Conservation (phyloP, 2,329 filamentous ascomycete genomes). For the Parafenestella ontariensis region DNA sequence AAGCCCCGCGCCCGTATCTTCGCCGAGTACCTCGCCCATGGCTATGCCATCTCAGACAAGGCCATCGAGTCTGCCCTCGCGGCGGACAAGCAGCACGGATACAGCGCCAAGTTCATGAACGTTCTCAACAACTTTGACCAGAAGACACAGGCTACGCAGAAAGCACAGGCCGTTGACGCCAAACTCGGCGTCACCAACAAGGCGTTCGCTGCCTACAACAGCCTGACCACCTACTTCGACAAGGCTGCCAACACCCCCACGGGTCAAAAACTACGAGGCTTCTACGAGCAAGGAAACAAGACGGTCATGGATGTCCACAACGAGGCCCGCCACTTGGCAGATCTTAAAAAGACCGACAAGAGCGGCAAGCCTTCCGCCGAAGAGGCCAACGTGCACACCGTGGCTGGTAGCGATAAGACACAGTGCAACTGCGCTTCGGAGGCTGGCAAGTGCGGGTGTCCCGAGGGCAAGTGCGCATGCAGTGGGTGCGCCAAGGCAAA, state of each 20-base stretch:
- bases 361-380: constrained; percentile 31
- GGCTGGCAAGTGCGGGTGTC: constrained; percentile 54
- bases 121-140: constrained; percentile 79
- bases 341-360: constrained; percentile 71
- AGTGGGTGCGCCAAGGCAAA: constrained; percentile 53
- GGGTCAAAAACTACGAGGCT: constrained; percentile 83
- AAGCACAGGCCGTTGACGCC: constrained; percentile 81
- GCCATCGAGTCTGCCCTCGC: constrained; percentile 84
- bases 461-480: constrained; percentile 57
- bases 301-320: constrained; percentile 93
- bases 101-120: constrained; percentile 78
- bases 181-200: constrained; percentile 82
- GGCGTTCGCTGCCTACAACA: constrained; percentile 70
- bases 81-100: constrained; percentile 87
- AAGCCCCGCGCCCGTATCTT: constrained; percentile 94
- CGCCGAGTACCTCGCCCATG: constrained; percentile 95
- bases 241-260: constrained; percentile 88
- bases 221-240: constrained; percentile 89
- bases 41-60: constrained; percentile 80
- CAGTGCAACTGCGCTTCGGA: constrained; percentile 57
- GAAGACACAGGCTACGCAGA: constrained; percentile 88
- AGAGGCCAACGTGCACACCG: constrained; percentile 51
- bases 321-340: constrained; percentile 86
- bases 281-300: constrained; percentile 84
- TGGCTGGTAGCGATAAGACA: constrained; percentile 52